phyloP scores from a whole-genome alignment of 257 asterid genomes.

The Primulina eburnea region DNA sequence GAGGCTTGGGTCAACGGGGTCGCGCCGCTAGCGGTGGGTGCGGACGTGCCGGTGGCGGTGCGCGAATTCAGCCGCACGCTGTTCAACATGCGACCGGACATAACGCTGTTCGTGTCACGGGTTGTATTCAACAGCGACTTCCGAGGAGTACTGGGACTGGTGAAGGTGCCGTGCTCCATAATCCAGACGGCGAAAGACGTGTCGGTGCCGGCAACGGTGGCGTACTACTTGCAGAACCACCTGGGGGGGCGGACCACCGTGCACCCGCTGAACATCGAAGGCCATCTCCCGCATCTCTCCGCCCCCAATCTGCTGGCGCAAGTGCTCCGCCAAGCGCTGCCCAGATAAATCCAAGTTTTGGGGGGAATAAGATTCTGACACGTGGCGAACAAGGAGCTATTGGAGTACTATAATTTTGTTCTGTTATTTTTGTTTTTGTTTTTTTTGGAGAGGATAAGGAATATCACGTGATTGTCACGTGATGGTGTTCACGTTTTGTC shows the following conservation, averaged over 20 bases:
- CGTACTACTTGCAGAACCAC: slow-evolving; percentile 60
- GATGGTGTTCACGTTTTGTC: neutral
- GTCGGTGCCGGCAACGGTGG: slow-evolving; percentile 86
- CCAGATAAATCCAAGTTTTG: slow-evolving; percentile 2
- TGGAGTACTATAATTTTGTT: neutral
- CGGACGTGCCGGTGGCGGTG: slow-evolving; percentile 63
- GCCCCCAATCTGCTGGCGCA: slow-evolving; percentile 79
- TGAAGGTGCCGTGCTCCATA: neutral
- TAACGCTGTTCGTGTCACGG: slow-evolving; percentile 68
- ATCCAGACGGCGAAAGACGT: slow-evolving; percentile 46
- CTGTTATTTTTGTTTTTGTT: no score
- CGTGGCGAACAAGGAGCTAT: neutral
- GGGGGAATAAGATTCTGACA: neutral
- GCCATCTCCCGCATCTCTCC: slow-evolving; percentile 87
- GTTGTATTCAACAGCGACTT: slow-evolving; percentile 74
- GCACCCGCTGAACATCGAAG: slow-evolving; percentile 58
- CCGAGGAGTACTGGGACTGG: neutral
- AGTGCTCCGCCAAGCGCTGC: slow-evolving; percentile 69
- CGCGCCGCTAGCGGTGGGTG: slow-evolving; percentile 96
- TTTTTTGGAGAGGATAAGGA: neutral
- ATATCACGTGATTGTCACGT: neutral
- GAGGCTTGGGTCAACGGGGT: slow-evolving; percentile 90
- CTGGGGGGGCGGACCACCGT: slow-evolving; percentile 82
- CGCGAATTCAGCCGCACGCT: slow-evolving; percentile 45
- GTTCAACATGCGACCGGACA: slow-evolving; percentile 91